Evolutionary conservation across 176 grass and related monocot genomes (phyloP).

Genomic region (Phragmites australis): DNA sequence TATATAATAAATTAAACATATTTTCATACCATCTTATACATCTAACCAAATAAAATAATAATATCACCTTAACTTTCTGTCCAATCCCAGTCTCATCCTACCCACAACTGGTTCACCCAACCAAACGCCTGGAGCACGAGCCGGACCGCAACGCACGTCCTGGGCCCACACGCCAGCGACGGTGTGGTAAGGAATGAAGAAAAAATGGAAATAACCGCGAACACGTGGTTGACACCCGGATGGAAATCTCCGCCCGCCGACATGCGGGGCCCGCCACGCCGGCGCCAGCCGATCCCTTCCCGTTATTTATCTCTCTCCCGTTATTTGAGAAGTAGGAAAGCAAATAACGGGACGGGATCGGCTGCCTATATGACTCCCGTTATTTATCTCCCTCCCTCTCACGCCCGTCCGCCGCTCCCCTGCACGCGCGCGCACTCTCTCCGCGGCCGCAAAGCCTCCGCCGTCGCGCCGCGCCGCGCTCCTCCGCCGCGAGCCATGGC

Average conservation of each 20-base stretch:
- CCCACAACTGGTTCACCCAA: not conserved
- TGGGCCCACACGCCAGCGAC: not conserved
- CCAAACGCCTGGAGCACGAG: not conserved
- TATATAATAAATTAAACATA: too few relatives aligned
- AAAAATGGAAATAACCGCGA: not conserved
- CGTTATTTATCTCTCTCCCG: conserved; percentile 15
- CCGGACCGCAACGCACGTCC: not conserved
- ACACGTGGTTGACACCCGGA: conserved; percentile 17
- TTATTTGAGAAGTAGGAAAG: too few relatives aligned
- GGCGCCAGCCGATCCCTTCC: not conserved
- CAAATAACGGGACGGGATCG: too few relatives aligned
- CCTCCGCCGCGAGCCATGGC: conserved; percentile 36
- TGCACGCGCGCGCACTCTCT: not conserved
- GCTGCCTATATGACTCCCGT: too few relatives aligned
- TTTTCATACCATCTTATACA: too few relatives aligned
- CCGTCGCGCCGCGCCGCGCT: not conserved
- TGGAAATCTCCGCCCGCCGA: conserved; percentile 12
- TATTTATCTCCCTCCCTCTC: too few relatives aligned
- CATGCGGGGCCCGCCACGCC: not conserved
- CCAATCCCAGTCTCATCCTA: too few relatives aligned
- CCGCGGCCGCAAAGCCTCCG: not conserved
- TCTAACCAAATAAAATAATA: too few relatives aligned
- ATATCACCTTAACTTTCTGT: too few relatives aligned
- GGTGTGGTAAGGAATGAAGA: too few relatives aligned
- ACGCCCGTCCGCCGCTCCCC: not conserved